Evolutionary conservation across 75 land plant species (phyloP).

Genomic region (Sequoiadendron giganteum): DNA sequence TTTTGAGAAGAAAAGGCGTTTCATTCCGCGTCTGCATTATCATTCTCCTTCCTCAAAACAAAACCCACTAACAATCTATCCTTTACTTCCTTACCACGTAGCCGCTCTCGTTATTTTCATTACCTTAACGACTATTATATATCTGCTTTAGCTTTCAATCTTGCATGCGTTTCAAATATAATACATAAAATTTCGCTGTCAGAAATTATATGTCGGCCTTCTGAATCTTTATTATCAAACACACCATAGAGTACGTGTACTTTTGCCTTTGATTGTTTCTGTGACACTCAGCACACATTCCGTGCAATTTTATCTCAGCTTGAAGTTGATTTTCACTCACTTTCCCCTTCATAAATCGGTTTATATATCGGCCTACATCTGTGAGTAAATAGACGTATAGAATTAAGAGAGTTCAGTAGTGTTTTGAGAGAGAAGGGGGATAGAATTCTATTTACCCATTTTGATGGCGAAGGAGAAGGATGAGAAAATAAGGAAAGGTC

Average conservation of each 20-base stretch:
- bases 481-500: conserved; percentile 41
- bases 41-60: neutral
- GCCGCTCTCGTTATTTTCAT: neutral
- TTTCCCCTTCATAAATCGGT: too few relatives aligned
- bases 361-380: neutral
- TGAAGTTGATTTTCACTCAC: too few relatives aligned
- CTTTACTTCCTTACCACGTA: neutral
- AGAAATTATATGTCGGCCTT: neutral
- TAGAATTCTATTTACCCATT: neutral
- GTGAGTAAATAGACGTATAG: neutral
- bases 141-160: neutral
- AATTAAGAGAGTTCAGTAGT: neutral
- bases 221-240: neutral
- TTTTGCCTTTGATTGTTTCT: neutral
- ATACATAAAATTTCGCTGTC: neutral
- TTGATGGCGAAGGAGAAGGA: neutral
- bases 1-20: neutral
- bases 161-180: neutral
- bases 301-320: neutral
- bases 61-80: neutral
- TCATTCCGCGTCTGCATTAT: neutral
- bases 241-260: neutral
- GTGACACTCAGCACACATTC: too few relatives aligned
- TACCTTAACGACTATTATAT: too few relatives aligned
- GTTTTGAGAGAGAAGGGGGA: neutral